A percentile compares a stretch with the other conserved stretches of the same genome.
Evolutionary conservation across 345 rosid genomes (phyloP).

Genomic region (Lepidium sativum): DNA sequence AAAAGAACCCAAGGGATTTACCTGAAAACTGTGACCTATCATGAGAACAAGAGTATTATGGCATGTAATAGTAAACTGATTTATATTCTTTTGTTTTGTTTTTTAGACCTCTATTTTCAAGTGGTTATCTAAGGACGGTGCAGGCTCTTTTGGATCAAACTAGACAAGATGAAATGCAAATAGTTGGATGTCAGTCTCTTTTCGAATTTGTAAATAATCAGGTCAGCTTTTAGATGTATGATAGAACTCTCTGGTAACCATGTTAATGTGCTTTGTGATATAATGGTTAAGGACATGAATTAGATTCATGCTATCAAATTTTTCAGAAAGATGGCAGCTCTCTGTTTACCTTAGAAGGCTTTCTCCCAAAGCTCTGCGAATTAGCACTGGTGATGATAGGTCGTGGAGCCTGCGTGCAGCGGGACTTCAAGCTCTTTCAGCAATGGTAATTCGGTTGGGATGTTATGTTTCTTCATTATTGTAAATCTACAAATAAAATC

Average conservation of each 20-base stretch:
- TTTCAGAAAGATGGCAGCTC: constrained; percentile 82
- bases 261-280: neutral
- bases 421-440: constrained; percentile 82
- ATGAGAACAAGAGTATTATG: neutral
- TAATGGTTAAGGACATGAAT: neutral
- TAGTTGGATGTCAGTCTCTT: constrained; percentile 77
- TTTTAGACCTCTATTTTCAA: constrained; percentile 75
- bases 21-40: neutral
- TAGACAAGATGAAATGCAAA: constrained; percentile 64
- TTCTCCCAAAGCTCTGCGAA: constrained; percentile 78
- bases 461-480: neutral
- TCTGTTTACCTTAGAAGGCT: constrained; percentile 82
- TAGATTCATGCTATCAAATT: constrained; percentile 18
- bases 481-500: neutral
- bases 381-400: constrained; percentile 71
- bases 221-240: constrained; percentile 35
- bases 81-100: neutral
- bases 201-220: constrained; percentile 89
- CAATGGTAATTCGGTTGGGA: constrained; percentile 51
- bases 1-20: constrained; percentile 5
- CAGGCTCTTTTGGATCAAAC: constrained; percentile 77
- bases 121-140: constrained; percentile 72
- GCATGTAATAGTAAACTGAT: neutral
- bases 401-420: constrained; percentile 50
- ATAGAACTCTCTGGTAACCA: constrained; percentile 1